Evolutionary conservation across 306 rosid species (phyloP), one percentile per base, ranked within the genome.

Genomic region (Rosa persica): DNA sequence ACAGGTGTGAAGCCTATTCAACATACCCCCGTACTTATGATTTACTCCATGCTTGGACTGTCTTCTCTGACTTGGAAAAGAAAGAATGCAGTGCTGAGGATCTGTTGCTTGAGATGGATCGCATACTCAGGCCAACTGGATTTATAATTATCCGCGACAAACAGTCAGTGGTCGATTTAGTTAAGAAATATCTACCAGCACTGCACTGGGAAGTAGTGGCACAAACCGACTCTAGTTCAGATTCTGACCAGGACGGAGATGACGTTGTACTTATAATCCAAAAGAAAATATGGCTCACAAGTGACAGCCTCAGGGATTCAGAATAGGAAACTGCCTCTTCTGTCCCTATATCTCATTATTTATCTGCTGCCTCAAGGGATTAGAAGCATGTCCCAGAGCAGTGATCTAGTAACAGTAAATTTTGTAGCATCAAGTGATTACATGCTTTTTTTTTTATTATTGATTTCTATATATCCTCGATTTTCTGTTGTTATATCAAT

Each of bases 1-100:
- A 80, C 90, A 90, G 89, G 96, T 93, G 96, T 73, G 97, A 96
- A 85, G 91, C 96, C 76, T 93, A 83, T 81, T 96, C 98, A 54
- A 93, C 97, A n/a, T 93, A 95, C 81, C 99, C 99, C 22, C 89
- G 98, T 39, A 95, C 98, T 5, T 95, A 89, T 20, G 98, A 96
- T 81, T 80, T 96, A 64, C 98, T 91, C 72, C 98, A 96, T 60
- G 98, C 96, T 72, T 90, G 92, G 93, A 89, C 85, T 0, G 83
- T 96, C 69, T 89, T 93, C 80, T 96, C 98, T 27, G 93, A 96
- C 85, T 52, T 90, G 19, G 89, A 85, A 81, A 91, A 86, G 86
- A 90, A 86, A 74, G 92, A 83, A 60, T 96, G 99, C 69, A 90
- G 96, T 36, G 81, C 67, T 0, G 93, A 88, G 88, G 98, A 96